Evolutionary conservation across 768 basidiomycete genomes (phyloP).

Genomic region (Lentinula sp.): DNA sequence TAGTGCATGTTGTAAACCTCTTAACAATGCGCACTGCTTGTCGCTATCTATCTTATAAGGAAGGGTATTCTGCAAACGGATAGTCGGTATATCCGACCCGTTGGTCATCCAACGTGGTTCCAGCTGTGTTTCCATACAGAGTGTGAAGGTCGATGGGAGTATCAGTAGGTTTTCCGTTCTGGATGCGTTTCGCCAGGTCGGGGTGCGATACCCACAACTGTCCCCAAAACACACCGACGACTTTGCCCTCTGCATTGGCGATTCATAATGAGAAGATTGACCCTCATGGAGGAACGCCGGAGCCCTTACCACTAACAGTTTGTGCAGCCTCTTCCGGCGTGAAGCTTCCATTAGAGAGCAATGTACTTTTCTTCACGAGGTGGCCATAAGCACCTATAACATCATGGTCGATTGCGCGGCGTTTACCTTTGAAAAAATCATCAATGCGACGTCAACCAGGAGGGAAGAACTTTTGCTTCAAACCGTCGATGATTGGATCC

Average conservation of each 20-base stretch:
- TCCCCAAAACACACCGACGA: slow-evolving; percentile 19
- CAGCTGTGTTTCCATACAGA: slow-evolving; percentile 9
- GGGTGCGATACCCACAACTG: slow-evolving; percentile 19
- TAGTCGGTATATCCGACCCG: slow-evolving; percentile 4
- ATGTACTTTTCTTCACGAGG: slow-evolving; percentile 15
- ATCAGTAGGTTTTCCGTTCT: slow-evolving; percentile 16
- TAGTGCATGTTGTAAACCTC: no score
- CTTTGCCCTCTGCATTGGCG: slow-evolving; percentile 6
- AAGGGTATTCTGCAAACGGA: background rate
- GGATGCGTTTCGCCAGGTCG: slow-evolving; percentile 18
- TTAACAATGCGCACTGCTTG: no score
- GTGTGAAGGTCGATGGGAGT: slow-evolving; percentile 9
- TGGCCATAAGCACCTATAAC: slow-evolving; percentile 19
- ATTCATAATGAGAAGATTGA: background rate
- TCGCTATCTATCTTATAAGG: no score
- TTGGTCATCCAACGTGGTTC: background rate
- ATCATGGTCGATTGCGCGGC: slow-evolving; percentile 21
- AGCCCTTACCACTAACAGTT: slow-evolving; percentile 5
- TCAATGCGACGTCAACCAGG: slow-evolving; percentile 9
- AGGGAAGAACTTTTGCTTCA: background rate
- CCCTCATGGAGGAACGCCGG: background rate
- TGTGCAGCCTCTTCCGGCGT: slow-evolving; percentile 16
- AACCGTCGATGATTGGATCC: slow-evolving; percentile 1
- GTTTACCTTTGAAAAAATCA: slow-evolving; percentile 1
- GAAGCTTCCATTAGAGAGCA: slow-evolving; percentile 21